Conservation (phyloP, 306 rosid species). For the Pyrus pyrifolia region DNA sequence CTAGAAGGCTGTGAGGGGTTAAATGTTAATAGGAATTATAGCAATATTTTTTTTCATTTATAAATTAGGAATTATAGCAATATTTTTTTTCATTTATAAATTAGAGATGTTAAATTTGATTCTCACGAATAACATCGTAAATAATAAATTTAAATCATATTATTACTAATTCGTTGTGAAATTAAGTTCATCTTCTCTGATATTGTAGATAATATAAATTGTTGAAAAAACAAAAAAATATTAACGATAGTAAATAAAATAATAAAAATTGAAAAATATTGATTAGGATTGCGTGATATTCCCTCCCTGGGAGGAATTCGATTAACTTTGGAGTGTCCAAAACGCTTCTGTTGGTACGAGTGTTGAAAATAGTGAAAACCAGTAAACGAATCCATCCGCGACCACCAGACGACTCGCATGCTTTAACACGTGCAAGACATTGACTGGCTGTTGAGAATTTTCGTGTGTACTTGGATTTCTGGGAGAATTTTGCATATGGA, state of each 20-base stretch:
- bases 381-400: not conserved
- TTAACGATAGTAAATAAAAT: too few species aligned
- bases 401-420: not conserved
- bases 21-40: not conserved
- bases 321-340: conserved; percentile 3
- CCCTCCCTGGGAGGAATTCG: not conserved
- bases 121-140: fast-evolving
- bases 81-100: not conserved
- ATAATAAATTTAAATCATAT: too few species aligned
- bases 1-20: conserved; percentile 12
- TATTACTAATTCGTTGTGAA: too few species aligned
- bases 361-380: not conserved
- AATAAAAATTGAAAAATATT: not conserved
- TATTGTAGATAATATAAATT: too few species aligned
- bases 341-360: not conserved
- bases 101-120: too few species aligned
- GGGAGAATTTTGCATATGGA: not conserved
- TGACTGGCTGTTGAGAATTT: not conserved
- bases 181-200: fast-evolving
- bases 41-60: not conserved
- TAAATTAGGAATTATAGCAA: too few species aligned
- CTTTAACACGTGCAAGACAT: not conserved
- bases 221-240: too few species aligned
- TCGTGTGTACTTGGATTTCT: not conserved
- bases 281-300: conserved; percentile 38